Base-by-base conservation (phyloP, 2,329 filamentous ascomycete genomes). In the Simplicillium aogashimaense region DNA sequence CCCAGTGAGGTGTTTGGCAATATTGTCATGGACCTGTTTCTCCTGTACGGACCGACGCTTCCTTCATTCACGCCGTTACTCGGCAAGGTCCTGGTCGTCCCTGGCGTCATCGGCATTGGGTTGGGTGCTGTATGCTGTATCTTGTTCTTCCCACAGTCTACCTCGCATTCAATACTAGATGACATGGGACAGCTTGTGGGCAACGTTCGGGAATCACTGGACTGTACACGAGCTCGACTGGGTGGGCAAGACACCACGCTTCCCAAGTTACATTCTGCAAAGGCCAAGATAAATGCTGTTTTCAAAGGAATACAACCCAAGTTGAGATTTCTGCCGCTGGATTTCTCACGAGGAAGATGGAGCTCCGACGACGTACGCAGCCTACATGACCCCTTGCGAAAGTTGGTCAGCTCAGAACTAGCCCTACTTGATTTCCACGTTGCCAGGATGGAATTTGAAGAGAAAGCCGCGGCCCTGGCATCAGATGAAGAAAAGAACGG, bases 91-190 rank as follows among this genome's bases (percentile, higher is more conserved):
- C 43, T 72, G 13, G 56, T 71, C 3, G 64, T 66, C 29, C 70
- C 70, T 1, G 65, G 62, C 1, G 64, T 63, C 1, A 59, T 67
- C 13, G 68, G 65, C 0, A 55, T 67, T 4, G 70, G 63, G 0
- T 47, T 73, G 1, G 70, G 69, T 0, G 39, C 65, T 3, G 61
- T 54, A 3, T 67, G 62, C 33, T 64, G 59, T 7, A 38, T 73
- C 1, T 41, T 72, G 3, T 55, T 73, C 35, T 74, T 73, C 39
- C 70, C 70, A 0, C 61, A 63, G 30, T 72, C 70, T 0, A 69
- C 69, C 0, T 70, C 69, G 0, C 61, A 63, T 16, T 53, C 60
- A 2, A 60, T 69, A 1, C 50, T 72, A 0, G 46, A 48, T 9
- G 44, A 56, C 11, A 50, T 62, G 36, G 53, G 55, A 32, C 51